Evolutionary conservation across 441 rosid genomes (phyloP), one percentile per base, ranked within the genome.

Genomic region (Manihot esculenta): DNA sequence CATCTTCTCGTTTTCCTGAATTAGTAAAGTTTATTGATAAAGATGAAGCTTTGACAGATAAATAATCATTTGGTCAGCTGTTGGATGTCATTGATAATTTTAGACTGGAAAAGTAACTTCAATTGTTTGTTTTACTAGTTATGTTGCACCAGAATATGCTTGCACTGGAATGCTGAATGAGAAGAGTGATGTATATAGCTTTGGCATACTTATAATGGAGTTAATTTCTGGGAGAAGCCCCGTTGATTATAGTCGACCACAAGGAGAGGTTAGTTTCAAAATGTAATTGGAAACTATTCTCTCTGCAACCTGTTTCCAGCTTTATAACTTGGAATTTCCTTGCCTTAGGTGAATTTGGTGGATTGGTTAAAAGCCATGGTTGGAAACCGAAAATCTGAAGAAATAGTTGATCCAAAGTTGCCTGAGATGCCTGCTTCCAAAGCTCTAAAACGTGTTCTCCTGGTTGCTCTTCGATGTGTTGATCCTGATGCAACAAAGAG

Each of bases 81-180:
- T 56, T 57, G 44, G 42, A 17, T 47, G 48, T 8, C 10, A 55
- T 59, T 61, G 10, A 11, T 58, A 26, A 44, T 24, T 44, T 41
- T 38, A n/a, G 41, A 55, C 9, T 57, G 26, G 72, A 57, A 70
- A 73, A 41, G 21, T 75, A 27, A 77, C 69, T 72, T 21, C 26
- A 62, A 1, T 50, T 45, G 26, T 24, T 76, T 33, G 53, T 38
- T 79, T 68, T 51, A 66, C 53, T 67, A 94, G 99, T 44, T 94
- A 94, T 74, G 98, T 94, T 30, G 99, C 98, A 12, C 98, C 99
- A 10, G 99, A 94, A 70, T 94, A 94, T 86, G 99, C 99, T 77
- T 94, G 96, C 82, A 94, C 99, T 0, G 99, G 99, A 74, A 89
- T 90, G 99, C 80, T 94, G 74, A 94, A 85, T 41, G 99, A 94